Evolutionary conservation across 441 rosid species (phyloP).

Genomic region (Omphalea diandra): DNA sequence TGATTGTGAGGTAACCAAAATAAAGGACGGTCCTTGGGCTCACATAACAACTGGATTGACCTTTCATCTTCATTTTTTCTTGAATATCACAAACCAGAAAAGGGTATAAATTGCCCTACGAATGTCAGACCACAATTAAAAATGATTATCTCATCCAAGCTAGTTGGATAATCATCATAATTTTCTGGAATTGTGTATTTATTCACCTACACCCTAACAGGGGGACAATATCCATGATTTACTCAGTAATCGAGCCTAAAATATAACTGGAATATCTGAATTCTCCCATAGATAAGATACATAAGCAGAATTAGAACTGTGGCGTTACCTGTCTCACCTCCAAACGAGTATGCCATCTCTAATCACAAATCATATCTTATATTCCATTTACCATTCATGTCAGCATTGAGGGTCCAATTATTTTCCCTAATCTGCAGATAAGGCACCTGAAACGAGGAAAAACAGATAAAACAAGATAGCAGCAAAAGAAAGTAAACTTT

Average conservation of each 20-base stretch:
- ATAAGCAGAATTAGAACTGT: constrained; percentile 19
- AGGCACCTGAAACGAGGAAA: constrained; percentile 52
- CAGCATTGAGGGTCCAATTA: constrained; percentile 84
- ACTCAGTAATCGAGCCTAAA: neutral
- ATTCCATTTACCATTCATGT: constrained; percentile 77
- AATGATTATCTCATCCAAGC: too few species aligned
- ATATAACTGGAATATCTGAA: constrained; percentile 5
- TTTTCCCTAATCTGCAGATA: constrained; percentile 90
- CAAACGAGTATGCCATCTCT: constrained; percentile 11
- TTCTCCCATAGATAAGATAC: constrained; percentile 9
- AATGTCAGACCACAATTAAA: too few species aligned
- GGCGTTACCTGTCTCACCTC: constrained; percentile 30
- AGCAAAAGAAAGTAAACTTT: constrained; percentile 1
- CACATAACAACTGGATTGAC: neutral
- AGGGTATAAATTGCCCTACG: too few species aligned
- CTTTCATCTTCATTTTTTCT: neutral
- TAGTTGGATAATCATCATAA: neutral
- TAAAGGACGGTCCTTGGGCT: neutral
- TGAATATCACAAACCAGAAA: too few species aligned
- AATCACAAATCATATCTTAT: constrained; percentile 72
- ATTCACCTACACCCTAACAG: neutral
- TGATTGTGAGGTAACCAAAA: neutral
- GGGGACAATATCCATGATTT: neutral
- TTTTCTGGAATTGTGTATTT: neutral
- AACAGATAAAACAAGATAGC: neutral